phyloP scores from a whole-genome alignment of 805 yeast genomes.

The Saturnispora halmiae region DNA sequence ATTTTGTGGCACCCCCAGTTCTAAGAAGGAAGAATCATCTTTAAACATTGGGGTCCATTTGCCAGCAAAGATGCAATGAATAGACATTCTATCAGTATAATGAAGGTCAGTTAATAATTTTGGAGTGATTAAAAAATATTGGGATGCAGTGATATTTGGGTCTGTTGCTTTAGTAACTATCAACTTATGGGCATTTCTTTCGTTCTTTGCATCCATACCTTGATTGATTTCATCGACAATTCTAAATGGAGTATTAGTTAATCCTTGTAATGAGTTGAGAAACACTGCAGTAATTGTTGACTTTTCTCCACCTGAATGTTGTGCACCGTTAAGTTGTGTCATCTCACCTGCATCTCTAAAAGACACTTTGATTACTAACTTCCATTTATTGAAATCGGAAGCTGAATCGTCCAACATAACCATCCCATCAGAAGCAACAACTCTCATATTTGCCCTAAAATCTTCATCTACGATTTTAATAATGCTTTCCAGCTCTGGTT shows the following conservation, averaged over 20 bases:
- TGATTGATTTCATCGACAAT: conserved; percentile 97
- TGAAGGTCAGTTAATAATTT: conserved; percentile 71
- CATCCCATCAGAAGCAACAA: conserved; percentile 83
- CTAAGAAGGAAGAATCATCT: conserved; percentile 20
- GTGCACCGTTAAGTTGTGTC: conserved; percentile 67
- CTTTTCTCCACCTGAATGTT: conserved; percentile 97
- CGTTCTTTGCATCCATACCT: conserved; percentile 96
- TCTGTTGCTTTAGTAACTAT: conserved; percentile 77
- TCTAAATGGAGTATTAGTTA: conserved; percentile 82
- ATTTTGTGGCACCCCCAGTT: conserved; percentile 25
- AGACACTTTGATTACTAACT: conserved; percentile 70
- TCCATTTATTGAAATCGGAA: conserved; percentile 65
- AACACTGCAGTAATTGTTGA: conserved; percentile 91
- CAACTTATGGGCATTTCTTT: conserved; percentile 72
- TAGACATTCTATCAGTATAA: conserved; percentile 71
- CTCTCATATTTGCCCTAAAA: conserved; percentile 56
- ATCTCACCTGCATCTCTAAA: conserved; percentile 72
- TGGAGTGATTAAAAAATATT: conserved; percentile 89
- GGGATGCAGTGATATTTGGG: conserved; percentile 38
- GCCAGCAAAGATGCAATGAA: conserved; percentile 73
- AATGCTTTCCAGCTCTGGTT: conserved; percentile 45
- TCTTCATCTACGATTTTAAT: conserved; percentile 49
- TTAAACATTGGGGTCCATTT: conserved; percentile 22
- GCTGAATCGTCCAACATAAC: conserved; percentile 47
- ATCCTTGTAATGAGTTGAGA: conserved; percentile 82